Percentiles rank a stretch among this genome's conserved stretches.
These are phyloP conservation scores for Trichoderma sp. DNA, from an alignment of 2,329 filamentous ascomycete species.

Conservation along the genomic window DNA sequence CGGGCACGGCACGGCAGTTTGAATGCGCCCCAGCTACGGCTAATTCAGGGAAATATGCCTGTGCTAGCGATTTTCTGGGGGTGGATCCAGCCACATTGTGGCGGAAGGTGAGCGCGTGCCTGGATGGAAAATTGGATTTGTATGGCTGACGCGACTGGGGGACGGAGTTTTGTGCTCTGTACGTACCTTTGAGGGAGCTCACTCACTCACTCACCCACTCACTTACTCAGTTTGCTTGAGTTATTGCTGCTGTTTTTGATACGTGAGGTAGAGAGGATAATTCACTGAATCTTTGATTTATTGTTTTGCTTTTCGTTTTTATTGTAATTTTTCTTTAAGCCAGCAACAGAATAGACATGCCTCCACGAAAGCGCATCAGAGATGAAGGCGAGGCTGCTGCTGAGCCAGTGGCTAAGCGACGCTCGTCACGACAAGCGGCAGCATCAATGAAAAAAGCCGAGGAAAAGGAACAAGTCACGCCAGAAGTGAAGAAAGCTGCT, in stretches of 20 bases:
- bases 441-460: neutral
- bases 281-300: neutral
- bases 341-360: conserved; percentile 20
- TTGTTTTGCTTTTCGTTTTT: neutral
- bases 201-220: neutral
- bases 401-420: conserved; percentile 29
- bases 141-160: neutral
- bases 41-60: neutral
- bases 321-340: neutral
- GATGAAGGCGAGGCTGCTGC: conserved; percentile 21
- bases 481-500: neutral
- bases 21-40: neutral
- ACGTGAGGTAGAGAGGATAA: neutral
- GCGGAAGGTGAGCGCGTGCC: neutral
- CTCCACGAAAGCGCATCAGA: conserved; percentile 25
- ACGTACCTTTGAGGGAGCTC: neutral
- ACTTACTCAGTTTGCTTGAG: neutral
- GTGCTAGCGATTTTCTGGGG: neutral
- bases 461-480: neutral
- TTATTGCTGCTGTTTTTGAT: neutral
- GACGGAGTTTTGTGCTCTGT: neutral
- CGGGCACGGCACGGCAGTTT: neutral
- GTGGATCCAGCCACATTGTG: neutral
- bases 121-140: neutral
- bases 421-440: conserved; percentile 30